Base-by-base conservation (phyloP, 225 moss, liverwort and hornwort genomes). In the Anthoceros angustus region DNA sequence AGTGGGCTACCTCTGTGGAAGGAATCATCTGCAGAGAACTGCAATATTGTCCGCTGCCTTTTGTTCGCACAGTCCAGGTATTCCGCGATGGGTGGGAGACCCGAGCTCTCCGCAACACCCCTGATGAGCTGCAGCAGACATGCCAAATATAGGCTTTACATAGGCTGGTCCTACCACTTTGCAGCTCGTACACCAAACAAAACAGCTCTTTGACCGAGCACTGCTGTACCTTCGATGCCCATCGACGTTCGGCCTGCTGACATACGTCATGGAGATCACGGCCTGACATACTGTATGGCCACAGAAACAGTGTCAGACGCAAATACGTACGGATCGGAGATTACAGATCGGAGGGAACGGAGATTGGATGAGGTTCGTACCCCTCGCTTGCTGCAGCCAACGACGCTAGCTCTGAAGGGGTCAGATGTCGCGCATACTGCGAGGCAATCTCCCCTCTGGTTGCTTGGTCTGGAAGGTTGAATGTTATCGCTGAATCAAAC, bases 221-320 rank as follows among this genome's bases (percentile, higher is more conserved):
- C 43, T 11, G 3, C 45, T 26, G 26, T 43, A 89, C 86, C 84
- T 89, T 89, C 14, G 89, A 89, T 60, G 89, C 86, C 89, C 89
- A 89, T 15, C 84, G 82, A 55, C 89, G 77, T 78, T 89, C 89
- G 38, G 89, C 86, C 60, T 89, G 89, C 66, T 86, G 89, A 65
- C 89, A 89, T 41, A 85, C 75, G 69, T 86, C 89, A 63, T 86
- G 86, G 49, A 89, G 80, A 65, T 89, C 89, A 42, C 89, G 89
- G 39, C 89, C 89, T 60, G 89, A 89, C 89, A 89, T 83, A 68
- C 86, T 85, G 79, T 49, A 40, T 68, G 45, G 14, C 61, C 50
- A 42, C 67, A 68, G n/a, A 16, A 12, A 41, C 12, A 39, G 41
- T 26, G 40, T 24, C 61, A 70, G 41, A 9, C 14, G n/a, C 25